A percentile compares a stretch with the other conserved stretches of the same genome.
phyloP scores from a whole-genome alignment of 169 alveolate genomes.

The Babesia bovis region DNA sequence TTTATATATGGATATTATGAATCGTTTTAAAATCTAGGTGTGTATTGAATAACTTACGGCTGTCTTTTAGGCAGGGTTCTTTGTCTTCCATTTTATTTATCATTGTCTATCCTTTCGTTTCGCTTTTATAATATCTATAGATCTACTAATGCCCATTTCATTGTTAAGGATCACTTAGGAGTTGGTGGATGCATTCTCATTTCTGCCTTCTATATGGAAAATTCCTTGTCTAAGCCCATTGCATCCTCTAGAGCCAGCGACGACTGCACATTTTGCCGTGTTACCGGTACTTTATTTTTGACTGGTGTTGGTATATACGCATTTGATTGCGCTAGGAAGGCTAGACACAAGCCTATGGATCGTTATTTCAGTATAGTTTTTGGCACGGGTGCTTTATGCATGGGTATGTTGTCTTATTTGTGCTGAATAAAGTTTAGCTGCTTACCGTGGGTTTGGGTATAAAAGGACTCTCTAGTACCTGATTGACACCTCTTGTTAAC shows the following conservation, averaged over 20 bases:
- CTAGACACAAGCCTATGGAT: slow-evolving; percentile 40
- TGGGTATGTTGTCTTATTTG: slow-evolving; percentile 33
- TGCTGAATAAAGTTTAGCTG: slow-evolving; percentile 15
- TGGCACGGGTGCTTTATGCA: slow-evolving; percentile 38
- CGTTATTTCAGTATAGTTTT: slow-evolving; percentile 28
- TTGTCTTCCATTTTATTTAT: neutral
- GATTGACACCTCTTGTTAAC: neutral
- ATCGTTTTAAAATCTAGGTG: too few relatives aligned
- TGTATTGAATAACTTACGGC: too few relatives aligned
- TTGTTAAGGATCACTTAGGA: too few relatives aligned
- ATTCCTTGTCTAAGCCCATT: slow-evolving; percentile 10
- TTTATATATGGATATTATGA: neutral
- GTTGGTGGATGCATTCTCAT: too few relatives aligned
- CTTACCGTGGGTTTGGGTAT: slow-evolving; percentile 43
- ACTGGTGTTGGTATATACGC: slow-evolving; percentile 53
- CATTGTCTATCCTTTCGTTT: neutral
- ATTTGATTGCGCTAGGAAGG: slow-evolving; percentile 42
- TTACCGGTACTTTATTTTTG: slow-evolving; percentile 58
- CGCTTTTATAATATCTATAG: neutral
- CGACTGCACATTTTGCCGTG: slow-evolving; percentile 66
- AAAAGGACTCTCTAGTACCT: neutral
- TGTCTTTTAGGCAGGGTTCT: neutral
- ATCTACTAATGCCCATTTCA: too few relatives aligned
- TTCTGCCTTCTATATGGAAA: slow-evolving; percentile 27
- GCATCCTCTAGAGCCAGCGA: neutral